phyloP scores from a whole-genome alignment of 345 rosid species.

The Corchorus olitorius region DNA sequence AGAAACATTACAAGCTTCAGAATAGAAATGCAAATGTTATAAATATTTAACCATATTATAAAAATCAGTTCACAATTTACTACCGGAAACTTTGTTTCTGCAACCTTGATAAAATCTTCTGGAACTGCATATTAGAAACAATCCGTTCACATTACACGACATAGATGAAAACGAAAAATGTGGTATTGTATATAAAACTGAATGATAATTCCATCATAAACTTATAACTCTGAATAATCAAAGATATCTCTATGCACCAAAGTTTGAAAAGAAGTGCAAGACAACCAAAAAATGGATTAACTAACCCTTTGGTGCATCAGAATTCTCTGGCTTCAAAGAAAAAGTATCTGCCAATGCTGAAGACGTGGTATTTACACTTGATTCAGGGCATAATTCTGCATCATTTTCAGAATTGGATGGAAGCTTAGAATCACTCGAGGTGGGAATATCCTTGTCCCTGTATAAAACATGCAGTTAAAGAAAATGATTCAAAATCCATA shows the following conservation, averaged over 20 bases:
- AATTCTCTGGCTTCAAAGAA: constrained; percentile 61
- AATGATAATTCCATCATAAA: neutral
- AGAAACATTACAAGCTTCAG: constrained; percentile 15
- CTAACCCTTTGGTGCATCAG: constrained; percentile 79
- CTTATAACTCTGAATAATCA: neutral
- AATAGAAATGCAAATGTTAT: neutral
- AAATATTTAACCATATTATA: constrained; percentile 3
- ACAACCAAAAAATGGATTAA: constrained; percentile 17
- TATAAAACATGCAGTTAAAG: constrained; percentile 30
- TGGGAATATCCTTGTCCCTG: constrained; percentile 53
- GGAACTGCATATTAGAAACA: constrained; percentile 69
- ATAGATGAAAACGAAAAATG: neutral
- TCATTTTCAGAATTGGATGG: constrained; percentile 45
- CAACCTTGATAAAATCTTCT: constrained; percentile 63
- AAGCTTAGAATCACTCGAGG: constrained; percentile 38
- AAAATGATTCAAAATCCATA: neutral
- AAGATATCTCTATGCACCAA: neutral
- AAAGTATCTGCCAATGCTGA: constrained; percentile 40
- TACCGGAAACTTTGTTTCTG: constrained; percentile 82
- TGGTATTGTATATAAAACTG: neutral
- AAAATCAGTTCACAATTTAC: constrained; percentile 9
- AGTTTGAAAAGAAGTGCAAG: neutral
- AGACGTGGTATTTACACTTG: constrained; percentile 32
- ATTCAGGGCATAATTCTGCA: constrained; percentile 34
- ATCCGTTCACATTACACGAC: constrained; percentile 24